phyloP scores from a whole-genome alignment of 2,329 filamentous ascomycete genomes.

The Podosphaera xanthii region DNA sequence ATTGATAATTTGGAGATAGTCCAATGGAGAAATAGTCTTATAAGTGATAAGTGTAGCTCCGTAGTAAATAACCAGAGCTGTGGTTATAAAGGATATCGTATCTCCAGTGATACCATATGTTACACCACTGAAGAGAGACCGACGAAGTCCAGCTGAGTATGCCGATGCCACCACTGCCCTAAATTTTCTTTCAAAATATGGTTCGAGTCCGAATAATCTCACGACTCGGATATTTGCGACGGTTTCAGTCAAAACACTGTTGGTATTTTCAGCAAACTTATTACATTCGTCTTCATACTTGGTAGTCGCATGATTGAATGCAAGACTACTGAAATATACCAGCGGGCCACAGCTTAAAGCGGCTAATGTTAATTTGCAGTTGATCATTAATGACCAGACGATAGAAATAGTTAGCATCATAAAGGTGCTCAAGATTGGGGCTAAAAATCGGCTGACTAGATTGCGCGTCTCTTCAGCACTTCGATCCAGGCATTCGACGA shows the following conservation, averaged over 20 bases:
- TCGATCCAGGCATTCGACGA: slow-evolving; percentile 54
- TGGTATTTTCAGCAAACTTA: slow-evolving; percentile 33
- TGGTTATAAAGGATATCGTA: slow-evolving; percentile 45
- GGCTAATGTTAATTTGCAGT: slow-evolving; percentile 65
- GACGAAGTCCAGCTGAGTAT: slow-evolving; percentile 37
- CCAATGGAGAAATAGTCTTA: slow-evolving; percentile 25
- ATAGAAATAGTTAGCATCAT: slow-evolving; percentile 48
- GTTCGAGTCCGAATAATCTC: slow-evolving; percentile 49
- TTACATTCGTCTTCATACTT: slow-evolving; percentile 53
- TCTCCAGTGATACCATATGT: slow-evolving; percentile 55
- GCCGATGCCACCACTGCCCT: slow-evolving; percentile 25
- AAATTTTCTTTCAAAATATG: slow-evolving; percentile 45
- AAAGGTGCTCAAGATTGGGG: slow-evolving; percentile 40
- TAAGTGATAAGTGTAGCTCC: slow-evolving; percentile 39
- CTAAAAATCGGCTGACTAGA: slow-evolving; percentile 55
- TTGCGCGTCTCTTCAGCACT: slow-evolving; percentile 76
- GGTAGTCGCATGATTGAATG: slow-evolving; percentile 39
- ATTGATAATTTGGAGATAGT: slow-evolving; percentile 53
- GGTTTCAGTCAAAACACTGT: slow-evolving; percentile 46
- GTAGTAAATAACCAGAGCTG: slow-evolving; percentile 67
- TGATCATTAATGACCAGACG: slow-evolving; percentile 48
- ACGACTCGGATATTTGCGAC: slow-evolving; percentile 64
- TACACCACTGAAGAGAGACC: slow-evolving; percentile 42
- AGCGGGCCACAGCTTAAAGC: slow-evolving; percentile 45
- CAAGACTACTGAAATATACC: slow-evolving; percentile 40